Base-by-base conservation (phyloP, 139 green algal genomes). In the Chlamydomonas eustigma region DNA sequence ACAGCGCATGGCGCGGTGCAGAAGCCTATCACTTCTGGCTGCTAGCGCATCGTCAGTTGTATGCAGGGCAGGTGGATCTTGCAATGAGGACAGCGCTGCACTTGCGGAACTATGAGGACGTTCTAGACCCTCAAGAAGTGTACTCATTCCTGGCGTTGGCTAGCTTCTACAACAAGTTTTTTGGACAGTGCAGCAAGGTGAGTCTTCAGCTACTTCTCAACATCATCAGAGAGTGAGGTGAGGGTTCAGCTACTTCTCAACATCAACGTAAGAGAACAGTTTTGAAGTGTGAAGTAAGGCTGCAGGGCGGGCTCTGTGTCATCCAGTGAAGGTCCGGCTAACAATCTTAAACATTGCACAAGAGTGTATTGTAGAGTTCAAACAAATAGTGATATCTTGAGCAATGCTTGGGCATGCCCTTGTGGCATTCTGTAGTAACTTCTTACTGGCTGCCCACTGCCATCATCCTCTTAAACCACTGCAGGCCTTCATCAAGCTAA, bases 21-120 rank as follows among this genome's bases (percentile, higher is more conserved):
- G 88, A 95, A 79, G 91, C 88, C 0, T 92, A 92, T 78, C 91
- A 96, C 83, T 93, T 95, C 64, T 95, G 88, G 88, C 81, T 94
- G 70, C 77, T 95, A 36, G 91, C 88, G 36, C 90, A 94, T 64
- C 71, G 85, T 1, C 85, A 90, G 64, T 74, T 93, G 39, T 91
- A 91, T 69, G 73, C 64, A 3, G 81, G 81, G 6, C 71, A 88
- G 37, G 82, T 81, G 36, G 85, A 91, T 32, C 78, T 83, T 34
- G 87, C 88, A 39, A 84, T 94, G 83, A 83, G 85, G 22, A 91
- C 89, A 1, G 87, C 90, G 12, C 78, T 94, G 73, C 83, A 88
- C 65, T 78, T 94, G 64, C 79, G 81, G 4, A 66, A 88, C 37
- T 96, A 92, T 78, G 88, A 93, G 72, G 88, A 93, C 64, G 37